Evolutionary conservation across 2,329 filamentous ascomycete species (phyloP).

Genomic region (Elsinoe necatrix): DNA sequence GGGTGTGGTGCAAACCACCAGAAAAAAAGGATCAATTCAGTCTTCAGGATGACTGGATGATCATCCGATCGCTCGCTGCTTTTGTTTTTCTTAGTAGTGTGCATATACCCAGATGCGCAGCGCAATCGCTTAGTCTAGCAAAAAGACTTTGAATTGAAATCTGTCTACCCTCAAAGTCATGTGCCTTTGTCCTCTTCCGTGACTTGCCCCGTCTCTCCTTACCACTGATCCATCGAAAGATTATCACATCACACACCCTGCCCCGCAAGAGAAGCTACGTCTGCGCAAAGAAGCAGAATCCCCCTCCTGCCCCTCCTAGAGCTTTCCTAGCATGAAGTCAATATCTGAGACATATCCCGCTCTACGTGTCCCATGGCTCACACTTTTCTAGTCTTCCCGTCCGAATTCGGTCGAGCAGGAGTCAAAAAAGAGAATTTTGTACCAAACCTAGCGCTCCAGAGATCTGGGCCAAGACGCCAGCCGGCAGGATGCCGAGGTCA

Average conservation of each 20-base stretch:
- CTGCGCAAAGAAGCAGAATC: not conserved
- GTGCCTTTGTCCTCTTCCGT: not conserved
- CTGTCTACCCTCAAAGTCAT: not conserved
- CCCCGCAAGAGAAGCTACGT: not conserved
- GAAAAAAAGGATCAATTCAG: not conserved
- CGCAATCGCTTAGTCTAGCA: slow-evolving; percentile 11
- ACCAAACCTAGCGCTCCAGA: not conserved
- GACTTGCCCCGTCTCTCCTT: not conserved
- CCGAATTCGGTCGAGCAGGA: not conserved
- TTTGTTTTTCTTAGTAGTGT: slow-evolving; percentile 14
- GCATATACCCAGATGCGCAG: slow-evolving; percentile 19
- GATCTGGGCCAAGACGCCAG: not conserved
- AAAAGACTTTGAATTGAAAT: slow-evolving; percentile 4
- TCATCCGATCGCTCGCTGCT: slow-evolving; percentile 15
- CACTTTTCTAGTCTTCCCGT: not conserved
- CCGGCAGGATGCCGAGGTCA: not conserved
- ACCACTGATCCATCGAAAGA: not conserved
- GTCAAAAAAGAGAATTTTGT: not conserved
- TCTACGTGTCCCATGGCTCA: not conserved
- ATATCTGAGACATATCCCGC: slow-evolving; percentile 13
- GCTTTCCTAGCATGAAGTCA: slow-evolving; percentile 7
- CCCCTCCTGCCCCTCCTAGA: not conserved
- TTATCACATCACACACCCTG: not conserved
- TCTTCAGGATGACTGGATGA: slow-evolving; percentile 1
- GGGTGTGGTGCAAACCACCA: slow-evolving; percentile 3